Evolutionary conservation across 2,329 filamentous ascomycete genomes (phyloP).

Genomic region (Colletotrichum chrysophilum): DNA sequence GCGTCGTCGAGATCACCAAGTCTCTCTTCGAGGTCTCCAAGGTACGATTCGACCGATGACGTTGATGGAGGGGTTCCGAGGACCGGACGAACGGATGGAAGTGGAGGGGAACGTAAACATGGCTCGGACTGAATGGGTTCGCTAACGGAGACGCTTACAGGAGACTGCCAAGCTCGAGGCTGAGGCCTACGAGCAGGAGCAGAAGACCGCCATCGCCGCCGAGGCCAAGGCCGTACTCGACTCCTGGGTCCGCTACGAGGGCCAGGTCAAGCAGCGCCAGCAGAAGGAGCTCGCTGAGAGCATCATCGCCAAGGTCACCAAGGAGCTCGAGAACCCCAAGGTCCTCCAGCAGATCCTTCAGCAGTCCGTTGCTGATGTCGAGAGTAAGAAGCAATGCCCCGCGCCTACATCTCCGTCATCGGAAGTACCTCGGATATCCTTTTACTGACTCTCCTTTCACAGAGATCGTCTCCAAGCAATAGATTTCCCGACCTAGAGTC

Average conservation of each 20-base stretch:
- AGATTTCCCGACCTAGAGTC: constrained; percentile 41
- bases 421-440: neutral
- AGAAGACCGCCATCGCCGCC: constrained; percentile 87
- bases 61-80: neutral
- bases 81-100: neutral
- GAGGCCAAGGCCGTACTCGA: constrained; percentile 97
- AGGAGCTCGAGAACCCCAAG: constrained; percentile 99
- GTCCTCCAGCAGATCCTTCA: constrained; percentile 95
- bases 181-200: constrained; percentile 95
- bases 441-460: constrained; percentile 37
- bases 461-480: constrained; percentile 73
- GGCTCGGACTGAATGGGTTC: neutral
- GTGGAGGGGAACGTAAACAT: neutral
- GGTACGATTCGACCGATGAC: constrained; percentile 57
- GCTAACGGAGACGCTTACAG: constrained; percentile 48
- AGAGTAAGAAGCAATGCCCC: constrained; percentile 66
- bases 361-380: constrained; percentile 94
- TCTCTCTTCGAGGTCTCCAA: constrained; percentile 96
- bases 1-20: constrained; percentile 97
- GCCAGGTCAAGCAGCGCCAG: constrained; percentile 98
- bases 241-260: constrained; percentile 98
- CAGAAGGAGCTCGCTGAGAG: constrained; percentile 93
- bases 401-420: neutral
- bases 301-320: constrained; percentile 96
- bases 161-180: constrained; percentile 97